Percentiles rank a stretch among this genome's conserved stretches.
Evolutionary conservation across 768 basidiomycete genomes (phyloP).

Genomic region (Boletus coccyginus): DNA sequence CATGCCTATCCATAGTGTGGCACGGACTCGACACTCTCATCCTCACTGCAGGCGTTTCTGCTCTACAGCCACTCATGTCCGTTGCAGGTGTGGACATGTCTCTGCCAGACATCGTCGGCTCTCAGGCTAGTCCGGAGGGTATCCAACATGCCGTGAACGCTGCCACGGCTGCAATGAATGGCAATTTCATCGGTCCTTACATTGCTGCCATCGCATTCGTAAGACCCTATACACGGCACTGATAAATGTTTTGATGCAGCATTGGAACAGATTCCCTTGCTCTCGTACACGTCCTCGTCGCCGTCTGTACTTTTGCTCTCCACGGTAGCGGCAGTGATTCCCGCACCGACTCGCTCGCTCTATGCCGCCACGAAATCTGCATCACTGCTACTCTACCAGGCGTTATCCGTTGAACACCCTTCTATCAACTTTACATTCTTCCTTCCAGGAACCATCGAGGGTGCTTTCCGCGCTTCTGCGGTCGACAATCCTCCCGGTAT

Average conservation of each 20-base stretch:
- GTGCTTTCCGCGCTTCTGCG: constrained; percentile 76
- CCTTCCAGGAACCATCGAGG: constrained; percentile 71
- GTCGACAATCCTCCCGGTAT: constrained; percentile 49
- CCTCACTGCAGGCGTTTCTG: constrained; percentile 81
- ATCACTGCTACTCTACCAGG: constrained; percentile 71
- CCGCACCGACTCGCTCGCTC: constrained; percentile 81
- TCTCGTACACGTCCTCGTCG: constrained; percentile 56
- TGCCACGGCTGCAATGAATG: constrained; percentile 51
- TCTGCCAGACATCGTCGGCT: constrained; percentile 26
- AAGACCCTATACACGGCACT: constrained; percentile 24
- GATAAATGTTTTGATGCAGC: not conserved
- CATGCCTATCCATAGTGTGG: constrained; percentile 54
- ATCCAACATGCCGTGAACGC: constrained; percentile 58
- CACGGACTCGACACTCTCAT: constrained; percentile 78
- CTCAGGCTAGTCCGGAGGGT: constrained; percentile 49
- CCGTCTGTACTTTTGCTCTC: constrained; percentile 81
- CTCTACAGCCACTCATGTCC: constrained; percentile 71
- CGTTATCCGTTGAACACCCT: constrained; percentile 79
- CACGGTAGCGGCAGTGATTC: constrained; percentile 73
- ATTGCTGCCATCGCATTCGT: constrained; percentile 72
- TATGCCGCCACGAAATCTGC: constrained; percentile 86
- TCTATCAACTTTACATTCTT: constrained; percentile 57
- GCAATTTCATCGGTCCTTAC: constrained; percentile 71
- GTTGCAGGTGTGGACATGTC: constrained; percentile 55
- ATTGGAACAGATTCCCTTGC: constrained; percentile 64